Percentiles rank a stretch among this genome's conserved stretches.
These are phyloP conservation scores for Puccinellia tenuiflora DNA, from an alignment of 176 grass and related monocot species.

Conservation along the genomic window DNA sequence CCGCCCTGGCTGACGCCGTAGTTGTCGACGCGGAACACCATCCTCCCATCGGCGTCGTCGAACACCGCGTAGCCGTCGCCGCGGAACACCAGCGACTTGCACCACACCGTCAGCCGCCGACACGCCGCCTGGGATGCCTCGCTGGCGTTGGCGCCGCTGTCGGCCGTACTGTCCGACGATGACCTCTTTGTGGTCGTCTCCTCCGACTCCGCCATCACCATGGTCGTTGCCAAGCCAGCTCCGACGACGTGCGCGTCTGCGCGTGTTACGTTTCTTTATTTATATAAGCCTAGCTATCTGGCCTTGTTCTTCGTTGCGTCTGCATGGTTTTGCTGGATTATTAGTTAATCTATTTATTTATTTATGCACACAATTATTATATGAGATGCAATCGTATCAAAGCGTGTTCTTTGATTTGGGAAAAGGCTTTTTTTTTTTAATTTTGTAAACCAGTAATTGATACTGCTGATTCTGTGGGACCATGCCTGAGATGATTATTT, in stretches of 20 bases:
- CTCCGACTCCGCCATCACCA: slow-evolving; percentile 2
- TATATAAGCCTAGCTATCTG: neutral
- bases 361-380: neutral
- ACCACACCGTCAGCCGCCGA: slow-evolving; percentile 47
- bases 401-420: neutral
- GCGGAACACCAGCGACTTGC: slow-evolving; percentile 65
- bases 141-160: neutral
- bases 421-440: neutral
- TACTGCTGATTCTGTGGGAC: neutral
- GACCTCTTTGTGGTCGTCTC: neutral
- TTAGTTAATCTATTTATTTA: neutral
- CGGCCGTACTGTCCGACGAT: no score
- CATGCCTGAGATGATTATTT: neutral
- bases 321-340: neutral
- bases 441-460: neutral
- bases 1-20: slow-evolving; percentile 27
- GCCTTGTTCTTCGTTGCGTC: slow-evolving; percentile 2
- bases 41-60: slow-evolving; percentile 41
- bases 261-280: neutral
- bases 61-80: slow-evolving; percentile 56
- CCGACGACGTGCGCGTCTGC: neutral
- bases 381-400: neutral
- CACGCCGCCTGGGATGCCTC: neutral
- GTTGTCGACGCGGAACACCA: slow-evolving; percentile 63
- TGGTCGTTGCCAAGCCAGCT: neutral